Evolutionary conservation across 331 rosid genomes (phyloP).

Genomic region (Pyrus hybrid): DNA sequence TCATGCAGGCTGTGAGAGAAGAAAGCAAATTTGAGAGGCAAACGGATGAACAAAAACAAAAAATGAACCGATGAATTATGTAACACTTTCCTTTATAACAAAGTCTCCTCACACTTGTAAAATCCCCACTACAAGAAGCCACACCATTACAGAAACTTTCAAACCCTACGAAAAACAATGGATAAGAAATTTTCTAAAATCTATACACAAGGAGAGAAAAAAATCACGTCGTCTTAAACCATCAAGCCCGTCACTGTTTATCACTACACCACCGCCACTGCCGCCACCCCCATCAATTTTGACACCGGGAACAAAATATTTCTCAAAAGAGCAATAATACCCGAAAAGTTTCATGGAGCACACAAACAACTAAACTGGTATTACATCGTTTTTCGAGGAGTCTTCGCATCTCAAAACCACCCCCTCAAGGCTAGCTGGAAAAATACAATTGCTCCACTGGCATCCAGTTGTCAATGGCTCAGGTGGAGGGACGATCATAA

Average conservation of each 20-base stretch:
- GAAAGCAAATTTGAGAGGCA: neutral
- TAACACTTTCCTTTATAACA: constrained; percentile 20
- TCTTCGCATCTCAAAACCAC: constrained; percentile 97
- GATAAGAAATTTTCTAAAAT: constrained; percentile 54
- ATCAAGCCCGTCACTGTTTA: constrained; percentile 49
- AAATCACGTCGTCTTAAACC: constrained; percentile 32
- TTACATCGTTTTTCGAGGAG: constrained; percentile 75
- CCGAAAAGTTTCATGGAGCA: constrained; percentile 20
- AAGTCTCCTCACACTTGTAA: constrained; percentile 26
- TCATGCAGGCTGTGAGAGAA: neutral
- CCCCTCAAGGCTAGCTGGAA: constrained; percentile 97
- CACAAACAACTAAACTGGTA: constrained; percentile 62
- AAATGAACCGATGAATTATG: constrained; percentile 7
- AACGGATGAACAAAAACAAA: neutral
- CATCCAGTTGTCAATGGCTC: constrained; percentile 91
- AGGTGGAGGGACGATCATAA: constrained; percentile 89
- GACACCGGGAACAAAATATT: constrained; percentile 24
- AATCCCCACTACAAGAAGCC: constrained; percentile 43
- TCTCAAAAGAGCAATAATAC: constrained; percentile 27
- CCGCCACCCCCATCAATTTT: constrained; percentile 23
- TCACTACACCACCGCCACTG: constrained; percentile 30
- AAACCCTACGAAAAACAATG: constrained; percentile 40
- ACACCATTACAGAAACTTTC: constrained; percentile 39
- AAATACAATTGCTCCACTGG: constrained; percentile 79
- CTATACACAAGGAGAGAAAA: constrained; percentile 53